Conservation (phyloP, 352 stramenopile genomes). For the Plasmopara muralis region DNA sequence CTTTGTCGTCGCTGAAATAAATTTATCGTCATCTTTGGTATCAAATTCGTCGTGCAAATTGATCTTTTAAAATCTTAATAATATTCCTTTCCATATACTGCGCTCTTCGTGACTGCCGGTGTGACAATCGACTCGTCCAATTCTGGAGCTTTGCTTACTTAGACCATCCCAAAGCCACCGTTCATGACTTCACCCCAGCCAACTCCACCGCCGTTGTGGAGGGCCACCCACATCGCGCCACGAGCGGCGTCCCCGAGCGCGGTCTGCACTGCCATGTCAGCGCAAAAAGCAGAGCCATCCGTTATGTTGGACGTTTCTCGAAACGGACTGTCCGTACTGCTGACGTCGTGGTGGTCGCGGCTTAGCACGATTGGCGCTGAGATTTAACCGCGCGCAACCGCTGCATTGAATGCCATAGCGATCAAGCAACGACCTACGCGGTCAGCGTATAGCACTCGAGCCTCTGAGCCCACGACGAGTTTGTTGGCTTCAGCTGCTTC, state of each 20-base stretch:
- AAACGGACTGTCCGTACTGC: slow-evolving; percentile 83
- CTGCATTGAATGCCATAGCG: too few relatives aligned
- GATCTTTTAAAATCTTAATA: too few relatives aligned
- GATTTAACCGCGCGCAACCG: slow-evolving; percentile 30
- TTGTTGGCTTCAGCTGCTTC: slow-evolving; percentile 78
- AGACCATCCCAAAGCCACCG: slow-evolving; percentile 85
- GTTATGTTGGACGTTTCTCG: slow-evolving; percentile 86
- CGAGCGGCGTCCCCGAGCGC: slow-evolving; percentile 67
- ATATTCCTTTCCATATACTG: too few relatives aligned
- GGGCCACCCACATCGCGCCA: slow-evolving; percentile 2
- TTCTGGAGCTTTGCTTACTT: too few relatives aligned
- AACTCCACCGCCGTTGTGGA: slow-evolving; percentile 84
- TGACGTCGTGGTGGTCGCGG: slow-evolving; percentile 87
- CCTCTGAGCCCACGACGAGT: slow-evolving; percentile 84
- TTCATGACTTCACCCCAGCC: slow-evolving; percentile 88
- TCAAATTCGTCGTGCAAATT: too few relatives aligned
- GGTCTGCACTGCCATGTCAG: slow-evolving; percentile 89
- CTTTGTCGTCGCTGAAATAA: too few relatives aligned
- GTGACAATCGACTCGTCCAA: too few relatives aligned
- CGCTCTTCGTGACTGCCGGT: too few relatives aligned
- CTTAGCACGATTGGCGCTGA: slow-evolving; percentile 72
- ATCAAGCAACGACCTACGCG: slow-evolving; percentile 48
- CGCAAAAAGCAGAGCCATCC: slow-evolving; percentile 80
- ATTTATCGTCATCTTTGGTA: too few relatives aligned
- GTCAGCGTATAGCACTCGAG: slow-evolving; percentile 84